A percentile compares a stretch with the other conserved stretches of the same genome.
These are phyloP conservation scores for Amanita rimosa DNA, from an alignment of 768 basidiomycete species.

Conservation along the genomic window DNA sequence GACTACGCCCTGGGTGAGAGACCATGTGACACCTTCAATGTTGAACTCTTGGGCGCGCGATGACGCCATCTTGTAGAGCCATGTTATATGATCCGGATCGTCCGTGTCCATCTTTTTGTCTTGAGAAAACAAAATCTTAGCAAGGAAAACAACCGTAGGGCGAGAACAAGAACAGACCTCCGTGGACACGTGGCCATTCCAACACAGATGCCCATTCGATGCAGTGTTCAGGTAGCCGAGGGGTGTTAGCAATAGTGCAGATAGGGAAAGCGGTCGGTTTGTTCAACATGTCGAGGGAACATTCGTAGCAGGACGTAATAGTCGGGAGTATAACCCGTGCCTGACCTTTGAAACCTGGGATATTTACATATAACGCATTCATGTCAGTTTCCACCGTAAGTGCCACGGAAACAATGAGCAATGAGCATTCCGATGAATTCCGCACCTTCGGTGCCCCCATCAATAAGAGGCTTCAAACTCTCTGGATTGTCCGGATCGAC, in stretches of 20 bases:
- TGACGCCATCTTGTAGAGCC: conserved; percentile 77
- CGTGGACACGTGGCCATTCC: conserved; percentile 93
- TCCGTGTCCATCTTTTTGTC: conserved; percentile 97
- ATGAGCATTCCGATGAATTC: background rate
- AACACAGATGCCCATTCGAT: conserved; percentile 99
- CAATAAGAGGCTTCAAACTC: conserved; percentile 91
- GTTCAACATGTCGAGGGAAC: conserved; percentile 96
- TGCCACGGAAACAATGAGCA: background rate
- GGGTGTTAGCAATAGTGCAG: conserved; percentile 98
- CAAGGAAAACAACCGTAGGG: no score
- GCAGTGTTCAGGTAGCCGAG: conserved; percentile 95
- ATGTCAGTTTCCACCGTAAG: background rate
- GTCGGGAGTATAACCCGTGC: conserved; percentile 94
- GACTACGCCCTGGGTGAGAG: conserved; percentile 94
- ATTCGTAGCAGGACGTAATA: conserved; percentile 94
- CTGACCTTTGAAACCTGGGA: conserved; percentile 92
- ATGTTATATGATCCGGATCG: conserved; percentile 91
- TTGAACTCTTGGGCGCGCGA: conserved; percentile 88
- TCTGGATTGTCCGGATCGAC: conserved; percentile 92
- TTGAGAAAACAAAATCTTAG: no score
- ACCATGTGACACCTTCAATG: conserved; percentile 98
- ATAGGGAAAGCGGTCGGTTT: conserved; percentile 96
- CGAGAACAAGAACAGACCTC: conserved; percentile 37
- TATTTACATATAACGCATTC: background rate
- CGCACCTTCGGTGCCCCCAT: conserved; percentile 95